Evolutionary conservation across 1,139 yeast genomes (phyloP).

Genomic region (Kurtzmaniella quercitrusa): DNA sequence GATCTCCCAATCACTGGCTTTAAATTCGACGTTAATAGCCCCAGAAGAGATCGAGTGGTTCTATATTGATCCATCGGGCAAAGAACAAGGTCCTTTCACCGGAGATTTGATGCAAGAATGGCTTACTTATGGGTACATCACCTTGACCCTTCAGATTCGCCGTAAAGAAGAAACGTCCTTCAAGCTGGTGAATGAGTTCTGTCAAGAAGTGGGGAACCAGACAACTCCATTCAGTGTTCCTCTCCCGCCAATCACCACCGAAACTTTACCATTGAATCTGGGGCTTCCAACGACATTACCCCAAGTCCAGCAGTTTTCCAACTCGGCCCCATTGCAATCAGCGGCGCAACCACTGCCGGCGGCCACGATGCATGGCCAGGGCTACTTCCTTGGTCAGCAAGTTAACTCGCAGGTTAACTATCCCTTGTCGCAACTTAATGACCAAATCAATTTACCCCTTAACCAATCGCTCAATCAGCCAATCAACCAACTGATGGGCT

Average conservation of each 20-base stretch:
- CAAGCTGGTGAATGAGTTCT: conserved; percentile 42
- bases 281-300: conserved; percentile 6
- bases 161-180: conserved; percentile 45
- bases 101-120: conserved; percentile 78
- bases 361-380: not conserved
- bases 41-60: conserved; percentile 57
- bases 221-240: conserved; percentile 62
- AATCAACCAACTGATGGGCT: conserved; percentile 10
- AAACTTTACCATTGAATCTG: conserved; percentile 7
- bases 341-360: not conserved
- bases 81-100: conserved; percentile 77
- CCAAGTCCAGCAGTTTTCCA: not conserved
- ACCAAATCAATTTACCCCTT: conserved; percentile 9
- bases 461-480: conserved; percentile 8
- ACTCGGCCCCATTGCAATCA: not conserved
- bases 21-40: conserved; percentile 12
- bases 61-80: conserved; percentile 68
- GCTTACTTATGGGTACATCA: conserved; percentile 62
- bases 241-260: conserved; percentile 18
- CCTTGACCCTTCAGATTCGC: conserved; percentile 52
- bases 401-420: not conserved
- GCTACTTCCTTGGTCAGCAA: not conserved
- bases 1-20: not conserved
- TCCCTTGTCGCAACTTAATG: conserved; percentile 7
- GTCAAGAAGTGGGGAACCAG: conserved; percentile 44